Base-by-base conservation (phyloP, 768 basidiomycete species). In the Serendipita sp. region DNA sequence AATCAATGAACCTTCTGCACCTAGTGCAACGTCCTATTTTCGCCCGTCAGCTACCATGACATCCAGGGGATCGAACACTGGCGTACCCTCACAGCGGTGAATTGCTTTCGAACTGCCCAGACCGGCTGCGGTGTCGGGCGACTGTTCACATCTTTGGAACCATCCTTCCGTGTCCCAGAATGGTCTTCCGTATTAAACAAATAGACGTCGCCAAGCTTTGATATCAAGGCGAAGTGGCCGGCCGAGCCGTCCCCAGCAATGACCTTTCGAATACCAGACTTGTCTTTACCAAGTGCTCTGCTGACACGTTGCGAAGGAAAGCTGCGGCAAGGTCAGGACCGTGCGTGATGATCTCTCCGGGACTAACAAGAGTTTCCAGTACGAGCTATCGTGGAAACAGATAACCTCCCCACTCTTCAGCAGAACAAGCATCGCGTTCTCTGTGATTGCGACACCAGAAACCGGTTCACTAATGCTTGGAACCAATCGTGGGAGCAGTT, bases 121-220 rank as follows among this genome's bases (percentile, higher is more conserved):
- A 90, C 83, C 24, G 90, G 82, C 71, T 94, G 90, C 0, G 95
- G 92, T 67, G 28, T 33, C 86, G 87, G 63, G 88, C 80, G 61
- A 66, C 68, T 24, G 68, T 73, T 17, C 60, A 67, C 60, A 73
- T 74, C 65, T 72, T 75, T 71, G 71, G 64, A n/a, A n/a, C n/a
- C 60, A 43, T 70, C 70, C 48, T 60, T 64, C 51, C 70, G 71
- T 41, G 68, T 50, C 30, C 28, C 31, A 53, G 67, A 26, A 68
- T 33, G 2, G 41, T 60, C 20, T 63, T 67, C 24, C 48, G 58
- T 2, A 45, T 78, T 74, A 69, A 94, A 96, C 0, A 85, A 88
- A 71, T 90, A 97, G 2, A 97, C 81, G 70, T 97, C 95, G n/a
- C 95, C 95, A 60, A 84, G 84, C 0, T 79, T 81, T 0, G 89